Percentiles rank a stretch among this genome's conserved stretches.
Evolutionary conservation across 2,329 filamentous ascomycete species (phyloP).

Genomic region (Coccinonectria pachysandricola): DNA sequence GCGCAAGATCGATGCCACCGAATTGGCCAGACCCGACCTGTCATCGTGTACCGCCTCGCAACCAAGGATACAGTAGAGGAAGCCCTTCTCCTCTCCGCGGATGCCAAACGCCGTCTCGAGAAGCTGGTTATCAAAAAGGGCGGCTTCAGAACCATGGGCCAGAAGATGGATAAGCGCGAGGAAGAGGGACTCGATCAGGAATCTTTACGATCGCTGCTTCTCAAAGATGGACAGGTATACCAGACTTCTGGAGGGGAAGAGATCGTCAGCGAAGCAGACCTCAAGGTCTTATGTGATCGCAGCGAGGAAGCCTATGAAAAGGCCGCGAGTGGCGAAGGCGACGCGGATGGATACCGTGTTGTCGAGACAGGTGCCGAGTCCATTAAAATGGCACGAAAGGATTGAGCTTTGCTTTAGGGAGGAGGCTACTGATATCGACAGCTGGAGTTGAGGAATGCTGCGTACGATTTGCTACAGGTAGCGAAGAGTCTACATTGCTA

Average conservation of each 20-base stretch:
- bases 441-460: no score
- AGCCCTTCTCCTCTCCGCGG: slow-evolving; percentile 72
- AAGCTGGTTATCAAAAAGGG: slow-evolving; percentile 95
- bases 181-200: slow-evolving; percentile 50
- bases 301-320: slow-evolving; percentile 53
- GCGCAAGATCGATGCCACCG: slow-evolving; percentile 92
- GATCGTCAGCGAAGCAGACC: slow-evolving; percentile 64
- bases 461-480: no score
- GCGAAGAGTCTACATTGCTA: slow-evolving; percentile 6
- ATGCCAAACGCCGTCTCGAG: slow-evolving; percentile 84
- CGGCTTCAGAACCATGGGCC: slow-evolving; percentile 60
- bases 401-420: slow-evolving; percentile 1
- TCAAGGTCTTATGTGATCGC: slow-evolving; percentile 71
- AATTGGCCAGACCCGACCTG: slow-evolving; percentile 85
- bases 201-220: slow-evolving; percentile 48
- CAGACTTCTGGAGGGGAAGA: slow-evolving; percentile 48
- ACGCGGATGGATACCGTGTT: slow-evolving; percentile 60
- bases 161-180: slow-evolving; percentile 46
- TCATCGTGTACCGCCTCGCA: slow-evolving; percentile 86
- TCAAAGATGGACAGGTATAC: slow-evolving; percentile 63
- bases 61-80: slow-evolving; percentile 92
- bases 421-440: no score
- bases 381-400: slow-evolving; percentile 31
- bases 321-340: slow-evolving; percentile 69
- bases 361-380: slow-evolving; percentile 63